Percentiles rank a stretch among this genome's conserved stretches.
These are phyloP conservation scores for Scleroderma bovista DNA, from an alignment of 768 basidiomycete genomes.

Conservation along the genomic window DNA sequence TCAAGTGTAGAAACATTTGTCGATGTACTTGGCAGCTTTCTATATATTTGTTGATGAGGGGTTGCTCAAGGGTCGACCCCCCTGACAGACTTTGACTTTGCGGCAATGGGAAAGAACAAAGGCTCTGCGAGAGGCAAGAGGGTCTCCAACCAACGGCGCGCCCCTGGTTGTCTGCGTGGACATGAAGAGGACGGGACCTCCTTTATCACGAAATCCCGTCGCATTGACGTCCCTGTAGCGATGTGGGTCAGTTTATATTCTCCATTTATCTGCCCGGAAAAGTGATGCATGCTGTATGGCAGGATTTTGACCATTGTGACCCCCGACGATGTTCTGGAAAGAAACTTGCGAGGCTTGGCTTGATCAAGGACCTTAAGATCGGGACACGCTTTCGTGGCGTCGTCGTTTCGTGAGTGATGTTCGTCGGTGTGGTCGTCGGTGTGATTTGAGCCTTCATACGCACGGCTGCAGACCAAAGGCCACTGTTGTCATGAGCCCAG, in stretches of 20 bases:
- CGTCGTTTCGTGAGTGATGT: conserved; percentile 89
- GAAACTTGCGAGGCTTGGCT: conserved; percentile 78
- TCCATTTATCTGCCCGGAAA: neutral
- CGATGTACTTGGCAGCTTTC: too few species aligned
- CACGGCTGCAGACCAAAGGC: conserved; percentile 69
- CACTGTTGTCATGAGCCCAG: conserved; percentile 68
- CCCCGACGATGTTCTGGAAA: conserved; percentile 85
- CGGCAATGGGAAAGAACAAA: neutral
- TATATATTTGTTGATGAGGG: too few species aligned
- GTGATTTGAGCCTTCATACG: neutral
- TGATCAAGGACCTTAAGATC: conserved; percentile 79
- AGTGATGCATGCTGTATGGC: neutral
- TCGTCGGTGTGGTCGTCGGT: neutral
- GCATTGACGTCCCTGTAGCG: conserved; percentile 72
- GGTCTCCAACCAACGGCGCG: neutral
- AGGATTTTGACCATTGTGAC: conserved; percentile 99
- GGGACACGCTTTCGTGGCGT: conserved; percentile 87
- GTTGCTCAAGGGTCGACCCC: too few species aligned
- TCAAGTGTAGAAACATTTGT: neutral
- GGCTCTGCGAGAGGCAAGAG: neutral
- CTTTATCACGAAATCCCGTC: neutral
- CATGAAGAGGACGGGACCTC: neutral
- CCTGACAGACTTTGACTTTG: too few species aligned
- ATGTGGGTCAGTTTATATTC: conserved; percentile 78
- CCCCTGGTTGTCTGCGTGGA: neutral